A percentile compares a stretch with the other conserved stretches of the same genome.
phyloP scores from a whole-genome alignment of 768 basidiomycete species.

The Erythrobasidium yunnanense region DNA sequence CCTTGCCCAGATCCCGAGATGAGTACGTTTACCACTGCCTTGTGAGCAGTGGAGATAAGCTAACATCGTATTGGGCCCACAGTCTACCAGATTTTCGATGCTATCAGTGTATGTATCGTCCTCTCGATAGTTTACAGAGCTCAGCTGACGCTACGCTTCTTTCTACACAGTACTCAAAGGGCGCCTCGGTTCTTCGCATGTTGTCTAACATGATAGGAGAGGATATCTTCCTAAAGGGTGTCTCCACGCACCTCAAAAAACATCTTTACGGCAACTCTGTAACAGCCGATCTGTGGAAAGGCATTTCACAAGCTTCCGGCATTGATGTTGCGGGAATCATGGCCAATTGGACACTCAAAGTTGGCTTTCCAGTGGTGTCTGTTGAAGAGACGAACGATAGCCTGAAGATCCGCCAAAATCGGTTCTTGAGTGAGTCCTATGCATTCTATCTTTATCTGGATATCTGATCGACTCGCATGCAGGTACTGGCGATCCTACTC shows the following conservation, averaged over 20 bases:
- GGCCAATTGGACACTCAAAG: conserved; percentile 83
- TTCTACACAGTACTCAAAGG: conserved; percentile 35
- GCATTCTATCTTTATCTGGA: neutral
- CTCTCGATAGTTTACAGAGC: neutral
- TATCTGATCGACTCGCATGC: neutral
- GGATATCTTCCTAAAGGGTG: conserved; percentile 54
- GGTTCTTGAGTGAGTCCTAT: conserved; percentile 53
- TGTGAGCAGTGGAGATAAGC: too few species aligned
- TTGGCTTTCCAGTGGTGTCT: conserved; percentile 79
- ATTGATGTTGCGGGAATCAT: conserved; percentile 67
- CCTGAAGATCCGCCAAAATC: conserved; percentile 72
- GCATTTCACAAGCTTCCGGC: conserved; percentile 63
- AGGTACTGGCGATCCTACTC: conserved; percentile 53
- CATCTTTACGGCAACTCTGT: conserved; percentile 73
- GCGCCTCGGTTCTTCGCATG: conserved; percentile 75
- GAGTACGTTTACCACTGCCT: too few species aligned
- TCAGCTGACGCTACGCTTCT: neutral
- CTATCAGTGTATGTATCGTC: conserved; percentile 53
- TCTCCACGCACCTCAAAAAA: conserved; percentile 76
- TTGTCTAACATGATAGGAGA: conserved; percentile 76
- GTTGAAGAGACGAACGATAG: conserved; percentile 65
- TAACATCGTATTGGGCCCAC: too few species aligned
- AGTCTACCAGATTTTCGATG: conserved; percentile 72
- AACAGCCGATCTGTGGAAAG: conserved; percentile 77
- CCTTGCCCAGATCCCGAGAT: conserved; percentile 68